Evolutionary conservation across 805 yeast genomes (phyloP).

Genomic region (Nakazawaea wyomingensis): DNA sequence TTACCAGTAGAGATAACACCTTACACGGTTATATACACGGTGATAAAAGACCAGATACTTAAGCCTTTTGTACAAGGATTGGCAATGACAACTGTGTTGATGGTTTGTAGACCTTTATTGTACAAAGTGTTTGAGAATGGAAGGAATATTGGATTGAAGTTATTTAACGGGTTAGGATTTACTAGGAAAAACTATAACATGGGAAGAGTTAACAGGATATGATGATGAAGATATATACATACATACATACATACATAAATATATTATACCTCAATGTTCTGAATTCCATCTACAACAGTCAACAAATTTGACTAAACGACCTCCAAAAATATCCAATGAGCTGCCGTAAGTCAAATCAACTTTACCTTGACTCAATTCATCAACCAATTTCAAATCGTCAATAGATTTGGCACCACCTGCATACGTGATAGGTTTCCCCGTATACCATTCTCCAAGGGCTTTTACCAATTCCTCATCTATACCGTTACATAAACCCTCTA

Average conservation of each 20-base stretch:
- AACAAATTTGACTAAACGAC: constrained; percentile 65
- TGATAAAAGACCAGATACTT: constrained; percentile 47
- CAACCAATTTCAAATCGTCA: constrained; percentile 63
- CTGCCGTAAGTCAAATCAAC: constrained; percentile 94
- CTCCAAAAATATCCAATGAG: constrained; percentile 93
- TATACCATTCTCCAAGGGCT: constrained; percentile 73
- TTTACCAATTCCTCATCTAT: constrained; percentile 76
- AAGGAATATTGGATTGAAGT: constrained; percentile 17
- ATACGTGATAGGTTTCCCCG: constrained; percentile 72
- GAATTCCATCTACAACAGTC: constrained; percentile 77
- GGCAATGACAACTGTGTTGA: constrained; percentile 32
- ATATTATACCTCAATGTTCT: constrained; percentile 15
- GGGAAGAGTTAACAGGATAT: background rate
- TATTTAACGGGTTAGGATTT: constrained; percentile 14
- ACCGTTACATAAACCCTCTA: constrained; percentile 93
- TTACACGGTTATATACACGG: constrained; percentile 38
- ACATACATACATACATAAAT: too few species aligned
- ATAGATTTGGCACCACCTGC: constrained; percentile 94
- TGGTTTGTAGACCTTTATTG: constrained; percentile 32
- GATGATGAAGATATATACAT: too few species aligned
- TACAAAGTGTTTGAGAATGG: constrained; percentile 19
- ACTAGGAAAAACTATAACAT: background rate
- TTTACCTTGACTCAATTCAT: constrained; percentile 64
- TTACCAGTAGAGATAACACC: constrained; percentile 37
- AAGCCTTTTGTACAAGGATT: constrained; percentile 59